phyloP scores from a whole-genome alignment of 176 grass and related monocot genomes.

The Thalia dealbata region DNA sequence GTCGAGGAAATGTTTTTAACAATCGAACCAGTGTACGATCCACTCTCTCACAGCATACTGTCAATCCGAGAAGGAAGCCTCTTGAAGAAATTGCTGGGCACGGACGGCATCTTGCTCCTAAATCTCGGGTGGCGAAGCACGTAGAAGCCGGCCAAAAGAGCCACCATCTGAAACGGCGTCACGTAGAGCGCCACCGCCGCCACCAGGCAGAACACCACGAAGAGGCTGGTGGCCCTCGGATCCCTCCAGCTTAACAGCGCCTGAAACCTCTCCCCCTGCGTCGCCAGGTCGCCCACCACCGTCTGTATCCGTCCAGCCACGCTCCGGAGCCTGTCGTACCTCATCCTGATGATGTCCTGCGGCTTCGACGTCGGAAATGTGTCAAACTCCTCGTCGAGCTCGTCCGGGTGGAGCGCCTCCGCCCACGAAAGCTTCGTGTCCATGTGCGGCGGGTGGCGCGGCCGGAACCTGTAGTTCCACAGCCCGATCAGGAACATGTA shows the following conservation, averaged over 20 bases:
- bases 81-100: constrained; percentile 22
- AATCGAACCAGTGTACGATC: neutral
- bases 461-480: constrained; percentile 14
- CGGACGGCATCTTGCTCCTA: constrained; percentile 19
- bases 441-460: constrained; percentile 22
- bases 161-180: constrained; percentile 17
- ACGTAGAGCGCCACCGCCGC: constrained; percentile 14
- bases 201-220: constrained; percentile 11
- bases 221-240: constrained; percentile 7
- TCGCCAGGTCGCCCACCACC: constrained; percentile 20
- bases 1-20: too few species aligned
- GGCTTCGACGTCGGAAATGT: constrained; percentile 47
- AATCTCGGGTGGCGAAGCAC: constrained; percentile 17
- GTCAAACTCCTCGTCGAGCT: constrained; percentile 93
- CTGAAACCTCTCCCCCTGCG: constrained; percentile 18
- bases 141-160: constrained; percentile 6
- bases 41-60: constrained; percentile 10
- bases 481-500: constrained; percentile 23
- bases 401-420: constrained; percentile 35
- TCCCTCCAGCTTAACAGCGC: constrained; percentile 19
- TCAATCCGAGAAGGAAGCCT: constrained; percentile 14
- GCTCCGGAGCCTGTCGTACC: constrained; percentile 20
- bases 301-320: constrained; percentile 19
- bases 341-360: constrained; percentile 10
- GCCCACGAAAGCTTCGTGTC: constrained; percentile 17